Percentiles rank a stretch among this genome's conserved stretches.
These are phyloP conservation scores for Nitzschia putrida DNA, from an alignment of 108 stramenopile genomes.

Conservation along the genomic window DNA sequence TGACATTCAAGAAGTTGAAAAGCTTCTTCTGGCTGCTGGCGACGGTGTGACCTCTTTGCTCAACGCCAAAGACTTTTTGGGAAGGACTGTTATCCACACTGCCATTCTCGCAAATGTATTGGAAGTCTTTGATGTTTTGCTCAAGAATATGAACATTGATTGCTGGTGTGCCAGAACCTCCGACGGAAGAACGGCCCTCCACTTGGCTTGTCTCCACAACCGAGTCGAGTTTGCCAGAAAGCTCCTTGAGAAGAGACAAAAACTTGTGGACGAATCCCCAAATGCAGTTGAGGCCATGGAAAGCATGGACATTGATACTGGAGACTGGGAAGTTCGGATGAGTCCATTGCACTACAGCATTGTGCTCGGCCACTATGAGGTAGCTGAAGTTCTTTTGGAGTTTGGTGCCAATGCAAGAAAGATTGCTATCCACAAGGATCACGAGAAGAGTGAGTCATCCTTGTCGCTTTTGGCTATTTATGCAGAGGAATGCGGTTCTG, in stretches of 20 bases:
- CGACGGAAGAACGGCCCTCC: neutral
- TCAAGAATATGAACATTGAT: neutral
- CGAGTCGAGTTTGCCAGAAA: neutral
- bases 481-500: slow-evolving; percentile 1
- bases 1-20: neutral
- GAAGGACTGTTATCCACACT: neutral
- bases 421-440: slow-evolving; percentile 23
- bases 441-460: slow-evolving; percentile 1
- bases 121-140: neutral
- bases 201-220: neutral
- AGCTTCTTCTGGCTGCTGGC: neutral
- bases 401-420: slow-evolving; percentile 8
- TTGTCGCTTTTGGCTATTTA: slow-evolving; percentile 8
- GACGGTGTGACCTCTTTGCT: neutral
- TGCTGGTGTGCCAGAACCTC: neutral
- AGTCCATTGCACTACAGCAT: slow-evolving; percentile 17
- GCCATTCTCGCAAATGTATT: neutral
- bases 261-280: neutral
- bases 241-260: neutral
- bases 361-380: slow-evolving; percentile 5
- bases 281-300: neutral
- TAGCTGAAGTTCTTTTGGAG: slow-evolving; percentile 1
- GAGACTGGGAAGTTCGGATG: slow-evolving; percentile 20
- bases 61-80: neutral
- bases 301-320: slow-evolving; percentile 11